These are phyloP conservation scores for Balakata baccata DNA, from an alignment of 345 rosid species.

Conservation along the genomic window DNA sequence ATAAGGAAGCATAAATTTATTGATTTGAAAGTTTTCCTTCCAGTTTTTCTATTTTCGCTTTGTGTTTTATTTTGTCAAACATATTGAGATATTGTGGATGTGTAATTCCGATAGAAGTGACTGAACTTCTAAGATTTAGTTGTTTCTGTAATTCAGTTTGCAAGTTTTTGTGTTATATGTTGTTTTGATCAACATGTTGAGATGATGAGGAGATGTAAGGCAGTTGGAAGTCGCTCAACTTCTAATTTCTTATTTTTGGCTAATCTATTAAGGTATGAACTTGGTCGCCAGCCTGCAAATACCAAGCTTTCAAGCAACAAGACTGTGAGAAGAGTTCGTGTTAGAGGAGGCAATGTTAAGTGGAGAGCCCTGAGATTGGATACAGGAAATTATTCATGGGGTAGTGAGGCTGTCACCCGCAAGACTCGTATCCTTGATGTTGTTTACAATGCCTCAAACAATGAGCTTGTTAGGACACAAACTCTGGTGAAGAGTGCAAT, in stretches of 20 bases:
- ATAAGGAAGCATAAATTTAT: background rate
- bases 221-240: no score
- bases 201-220: no score
- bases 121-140: background rate
- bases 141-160: no score
- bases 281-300: background rate
- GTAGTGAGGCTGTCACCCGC: conserved; percentile 21
- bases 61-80: no score
- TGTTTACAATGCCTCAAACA: conserved; percentile 25
- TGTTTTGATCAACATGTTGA: no score
- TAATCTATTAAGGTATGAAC: conserved; percentile 20
- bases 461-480: conserved; percentile 24
- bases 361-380: conserved; percentile 24
- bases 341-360: conserved; percentile 25
- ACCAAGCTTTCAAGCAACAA: conserved; percentile 21
- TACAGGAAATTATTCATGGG: conserved; percentile 22
- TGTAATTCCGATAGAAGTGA: background rate
- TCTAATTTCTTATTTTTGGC: background rate
- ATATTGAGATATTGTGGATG: background rate
- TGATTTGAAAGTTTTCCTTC: background rate
- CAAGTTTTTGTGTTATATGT: no score
- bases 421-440: conserved; percentile 24
- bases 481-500: conserved; percentile 23
- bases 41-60: no score
- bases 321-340: conserved; percentile 23